Percentiles rank a stretch among this genome's conserved stretches.
Evolutionary conservation across 768 basidiomycete species (phyloP).

Genomic region (Mycena olivaceomarginata): DNA sequence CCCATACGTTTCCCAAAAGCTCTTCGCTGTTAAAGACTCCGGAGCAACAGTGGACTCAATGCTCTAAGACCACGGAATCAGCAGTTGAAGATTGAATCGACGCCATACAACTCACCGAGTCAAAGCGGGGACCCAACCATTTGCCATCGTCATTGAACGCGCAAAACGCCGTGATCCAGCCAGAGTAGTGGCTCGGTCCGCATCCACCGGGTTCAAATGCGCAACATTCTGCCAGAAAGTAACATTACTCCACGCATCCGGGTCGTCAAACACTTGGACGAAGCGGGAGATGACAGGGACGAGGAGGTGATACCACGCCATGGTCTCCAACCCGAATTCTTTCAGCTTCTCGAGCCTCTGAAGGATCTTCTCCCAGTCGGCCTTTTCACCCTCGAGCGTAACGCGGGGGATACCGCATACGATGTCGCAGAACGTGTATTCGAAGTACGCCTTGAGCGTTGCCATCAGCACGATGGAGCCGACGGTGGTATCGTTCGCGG

Average conservation of each 20-base stretch:
- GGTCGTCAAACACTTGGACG: background rate
- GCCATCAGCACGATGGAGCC: slow-evolving; percentile 65
- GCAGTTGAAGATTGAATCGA: too few relatives aligned
- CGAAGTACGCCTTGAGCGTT: slow-evolving; percentile 63
- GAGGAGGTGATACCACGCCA: slow-evolving; percentile 13
- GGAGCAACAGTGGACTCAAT: background rate
- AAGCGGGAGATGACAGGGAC: background rate
- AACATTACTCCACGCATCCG: background rate
- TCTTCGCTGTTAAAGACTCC: background rate
- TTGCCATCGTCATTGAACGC: background rate
- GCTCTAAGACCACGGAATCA: background rate
- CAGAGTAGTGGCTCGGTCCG: background rate
- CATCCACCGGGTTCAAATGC: background rate
- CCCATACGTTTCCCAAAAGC: background rate
- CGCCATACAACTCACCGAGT: background rate
- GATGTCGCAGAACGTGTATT: slow-evolving; percentile 50
- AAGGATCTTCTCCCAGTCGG: slow-evolving; percentile 2
- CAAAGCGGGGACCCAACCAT: background rate
- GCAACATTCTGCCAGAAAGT: background rate
- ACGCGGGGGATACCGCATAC: slow-evolving; percentile 60
- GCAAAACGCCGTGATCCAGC: background rate
- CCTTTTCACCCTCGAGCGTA: slow-evolving; percentile 4
- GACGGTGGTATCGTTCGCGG: slow-evolving; percentile 57
- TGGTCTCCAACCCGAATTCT: background rate
- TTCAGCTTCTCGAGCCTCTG: slow-evolving; percentile 11